Evolutionary conservation across 2,329 filamentous ascomycete species (phyloP).

Genomic region (Lasiodiplodia sp.): DNA sequence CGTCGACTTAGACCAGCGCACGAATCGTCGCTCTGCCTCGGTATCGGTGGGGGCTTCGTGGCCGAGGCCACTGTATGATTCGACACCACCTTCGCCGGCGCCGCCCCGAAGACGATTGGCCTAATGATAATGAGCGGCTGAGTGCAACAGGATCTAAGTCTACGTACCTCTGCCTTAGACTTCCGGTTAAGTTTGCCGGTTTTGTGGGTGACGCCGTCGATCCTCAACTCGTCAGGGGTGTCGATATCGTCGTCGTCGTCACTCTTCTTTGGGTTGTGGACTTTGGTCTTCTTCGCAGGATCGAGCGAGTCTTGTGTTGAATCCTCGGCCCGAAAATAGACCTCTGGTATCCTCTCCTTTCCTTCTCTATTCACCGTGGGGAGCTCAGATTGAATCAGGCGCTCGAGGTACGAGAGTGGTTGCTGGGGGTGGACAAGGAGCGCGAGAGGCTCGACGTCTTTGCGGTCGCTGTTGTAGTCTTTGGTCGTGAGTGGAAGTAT

Average conservation of each 20-base stretch:
- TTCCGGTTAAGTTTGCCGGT: slow-evolving; percentile 51
- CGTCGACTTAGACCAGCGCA: slow-evolving; percentile 86
- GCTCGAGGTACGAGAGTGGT: slow-evolving; percentile 87
- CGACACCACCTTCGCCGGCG: slow-evolving; percentile 66
- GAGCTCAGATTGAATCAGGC: slow-evolving; percentile 86
- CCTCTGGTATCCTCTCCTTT: slow-evolving; percentile 72
- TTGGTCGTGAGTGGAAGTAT: slow-evolving; percentile 75
- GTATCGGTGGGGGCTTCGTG: slow-evolving; percentile 59
- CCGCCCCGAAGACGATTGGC: slow-evolving; percentile 54
- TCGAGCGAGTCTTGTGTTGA: slow-evolving; percentile 66
- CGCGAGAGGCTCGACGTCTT: slow-evolving; percentile 82
- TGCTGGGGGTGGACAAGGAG: slow-evolving; percentile 89
- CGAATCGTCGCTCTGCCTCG: slow-evolving; percentile 68
- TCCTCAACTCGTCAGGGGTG: slow-evolving; percentile 57
- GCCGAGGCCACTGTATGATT: slow-evolving; percentile 75
- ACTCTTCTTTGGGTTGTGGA: slow-evolving; percentile 38
- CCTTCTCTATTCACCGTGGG: slow-evolving; percentile 70
- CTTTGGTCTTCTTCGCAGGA: slow-evolving; percentile 39
- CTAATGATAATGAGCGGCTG: slow-evolving; percentile 41
- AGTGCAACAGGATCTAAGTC: not conserved
- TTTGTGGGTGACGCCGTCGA: slow-evolving; percentile 58
- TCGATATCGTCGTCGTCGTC: slow-evolving; percentile 49
- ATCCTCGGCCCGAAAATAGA: slow-evolving; percentile 83
- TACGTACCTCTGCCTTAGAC: slow-evolving; percentile 24
- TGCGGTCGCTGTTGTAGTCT: slow-evolving; percentile 66